Evolutionary conservation across 257 asterid species (phyloP), one percentile per base, ranked within the genome.

Genomic region (Nicotiana tabacum): DNA sequence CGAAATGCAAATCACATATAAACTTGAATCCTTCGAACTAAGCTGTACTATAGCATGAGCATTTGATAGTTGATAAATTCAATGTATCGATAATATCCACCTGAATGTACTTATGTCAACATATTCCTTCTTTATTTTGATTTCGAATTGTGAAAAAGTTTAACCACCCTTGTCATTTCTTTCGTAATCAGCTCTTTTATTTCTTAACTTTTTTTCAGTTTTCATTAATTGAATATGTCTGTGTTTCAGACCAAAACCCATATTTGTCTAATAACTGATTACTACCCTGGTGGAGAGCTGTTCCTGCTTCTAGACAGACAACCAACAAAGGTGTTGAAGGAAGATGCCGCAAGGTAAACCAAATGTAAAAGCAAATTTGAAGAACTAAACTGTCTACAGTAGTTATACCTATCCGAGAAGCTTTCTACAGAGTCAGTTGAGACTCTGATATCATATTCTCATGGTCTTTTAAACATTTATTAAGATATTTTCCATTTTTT

Each of bases 261-360:
- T 86, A 88, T 96, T 78, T 94, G 98, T 87, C 88, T 94, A 86
- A 92, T 96, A 81, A 96, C 98, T 29, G 99, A 95, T 86, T 95
- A 93, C 87, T 95, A 88, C 90, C 92, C 97, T 55, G 98, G 98
- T 30, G 98, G 98, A 57, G 98, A 95, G 90, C 96, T 95, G 87
- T 95, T 95, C 90, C 88, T 91, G 86, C 93, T 95, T 84, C 90
- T 95, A 65, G 98, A 95, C 56, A 91, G 90, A 86, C 98, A 95
- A 87, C 97, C 97, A 15, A 88, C 84, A 9, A 93, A 95, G 87
- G 98, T 94, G 83, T 87, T 96, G 84, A 94, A 89, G 88, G 99
- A 96, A 92, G 98, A 94, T 64, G 95, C 98, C 57, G 99, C 83
- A 82, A 89, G 97, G 99, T 96, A 89, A 29, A 61, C 6, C 33